phyloP scores from a whole-genome alignment of 345 rosid species.

The Trapa incisa region DNA sequence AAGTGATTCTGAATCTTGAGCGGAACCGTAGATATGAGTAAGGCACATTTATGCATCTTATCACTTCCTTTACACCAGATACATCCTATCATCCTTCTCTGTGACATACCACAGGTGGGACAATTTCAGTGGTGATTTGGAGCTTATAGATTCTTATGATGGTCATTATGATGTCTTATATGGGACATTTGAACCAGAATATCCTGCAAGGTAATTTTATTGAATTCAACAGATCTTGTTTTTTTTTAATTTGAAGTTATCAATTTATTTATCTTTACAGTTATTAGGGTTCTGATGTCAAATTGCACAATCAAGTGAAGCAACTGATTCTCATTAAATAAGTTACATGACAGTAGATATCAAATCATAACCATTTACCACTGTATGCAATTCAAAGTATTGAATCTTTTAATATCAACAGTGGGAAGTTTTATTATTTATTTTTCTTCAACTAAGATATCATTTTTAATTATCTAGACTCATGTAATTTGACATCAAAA shows the following conservation, averaged over 20 bases:
- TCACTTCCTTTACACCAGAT: conserved; percentile 8
- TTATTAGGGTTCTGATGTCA: not conserved
- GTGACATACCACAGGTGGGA: conserved; percentile 76
- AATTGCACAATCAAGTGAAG: not conserved
- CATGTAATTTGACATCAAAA: too few relatives aligned
- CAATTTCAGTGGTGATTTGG: conserved; percentile 76
- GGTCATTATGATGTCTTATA: conserved; percentile 86
- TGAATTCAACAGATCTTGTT: not conserved
- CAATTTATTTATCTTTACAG: not conserved
- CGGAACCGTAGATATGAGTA: conserved; percentile 82
- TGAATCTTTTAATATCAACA: not conserved
- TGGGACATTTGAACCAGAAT: conserved; percentile 73
- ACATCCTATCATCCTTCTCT: conserved; percentile 15
- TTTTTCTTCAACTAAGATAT: not conserved
- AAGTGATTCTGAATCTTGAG: conserved; percentile 59
- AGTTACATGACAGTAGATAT: not conserved
- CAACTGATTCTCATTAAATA: not conserved
- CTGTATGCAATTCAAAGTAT: not conserved
- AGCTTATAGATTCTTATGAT: conserved; percentile 69
- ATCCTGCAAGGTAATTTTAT: conserved; percentile 57
- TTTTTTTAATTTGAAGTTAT: not conserved
- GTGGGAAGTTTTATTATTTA: not conserved
- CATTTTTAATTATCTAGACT: not conserved
- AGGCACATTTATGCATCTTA: conserved; percentile 20
- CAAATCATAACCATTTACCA: not conserved